Percentiles rank a stretch among this genome's conserved stretches.
phyloP scores from a whole-genome alignment of 192 early-diverging fungal genomes.

The Lobosporangium transversale region DNA sequence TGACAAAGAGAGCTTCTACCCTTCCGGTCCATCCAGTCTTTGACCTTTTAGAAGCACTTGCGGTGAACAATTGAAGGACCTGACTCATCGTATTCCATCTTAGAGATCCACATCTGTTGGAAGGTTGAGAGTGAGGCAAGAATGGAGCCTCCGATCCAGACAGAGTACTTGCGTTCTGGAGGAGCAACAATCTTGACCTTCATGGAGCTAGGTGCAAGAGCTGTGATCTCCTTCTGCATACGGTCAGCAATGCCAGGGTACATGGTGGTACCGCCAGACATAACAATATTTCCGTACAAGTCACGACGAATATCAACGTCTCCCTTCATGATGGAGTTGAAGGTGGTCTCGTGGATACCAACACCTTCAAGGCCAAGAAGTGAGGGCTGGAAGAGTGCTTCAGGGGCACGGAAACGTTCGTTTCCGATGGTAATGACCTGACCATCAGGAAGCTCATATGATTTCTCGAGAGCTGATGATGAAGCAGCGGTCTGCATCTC shows the following conservation, averaged over 20 bases:
- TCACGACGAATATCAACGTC: conserved; percentile 97
- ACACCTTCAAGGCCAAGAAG: conserved; percentile 89
- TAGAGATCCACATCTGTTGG: conserved; percentile 99
- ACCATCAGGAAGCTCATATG: conserved; percentile 98
- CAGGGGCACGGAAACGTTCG: conserved; percentile 98
- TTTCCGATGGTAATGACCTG: conserved; percentile 98
- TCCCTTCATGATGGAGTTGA: conserved; percentile 97
- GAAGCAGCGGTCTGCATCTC: conserved; percentile 95
- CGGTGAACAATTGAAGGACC: conserved; percentile 98
- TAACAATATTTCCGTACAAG: conserved; percentile 95
- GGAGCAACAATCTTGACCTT: conserved; percentile 99
- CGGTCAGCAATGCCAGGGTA: conserved; percentile 97
- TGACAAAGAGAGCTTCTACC: too few relatives aligned
- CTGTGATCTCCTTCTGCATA: conserved; percentile 97
- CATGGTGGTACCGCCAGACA: conserved; percentile 98
- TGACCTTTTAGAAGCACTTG: conserved; percentile 87
- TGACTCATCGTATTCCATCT: conserved; percentile 98
- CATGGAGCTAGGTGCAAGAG: conserved; percentile 94
- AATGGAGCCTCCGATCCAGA: conserved; percentile 99
- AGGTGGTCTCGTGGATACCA: conserved; percentile 97
- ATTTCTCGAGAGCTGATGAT: conserved; percentile 95
- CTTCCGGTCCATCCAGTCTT: not conserved
- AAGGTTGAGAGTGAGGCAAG: conserved; percentile 97
- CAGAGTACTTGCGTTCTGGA: conserved; percentile 99
- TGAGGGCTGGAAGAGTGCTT: conserved; percentile 97